Evolutionary conservation across 495 filamentous ascomycete genomes (phyloP).

Genomic region (Podospora pseudocomata): DNA sequence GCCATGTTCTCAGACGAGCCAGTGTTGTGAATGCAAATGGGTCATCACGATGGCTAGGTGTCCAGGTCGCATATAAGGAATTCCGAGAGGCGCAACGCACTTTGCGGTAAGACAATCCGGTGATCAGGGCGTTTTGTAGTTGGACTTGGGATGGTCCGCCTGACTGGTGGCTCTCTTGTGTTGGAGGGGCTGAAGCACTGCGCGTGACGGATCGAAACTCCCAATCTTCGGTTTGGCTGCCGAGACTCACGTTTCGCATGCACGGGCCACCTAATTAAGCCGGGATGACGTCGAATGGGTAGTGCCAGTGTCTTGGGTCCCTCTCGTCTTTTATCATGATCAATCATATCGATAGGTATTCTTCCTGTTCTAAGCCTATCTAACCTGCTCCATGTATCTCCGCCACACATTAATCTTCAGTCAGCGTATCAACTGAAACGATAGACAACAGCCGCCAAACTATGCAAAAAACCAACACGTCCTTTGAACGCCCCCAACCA

Average conservation of each 20-base stretch:
- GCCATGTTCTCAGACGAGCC: slow-evolving; percentile 43
- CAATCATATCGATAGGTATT: no score
- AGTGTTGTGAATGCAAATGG: slow-evolving; percentile 14
- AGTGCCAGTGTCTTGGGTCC: neutral
- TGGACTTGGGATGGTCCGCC: neutral
- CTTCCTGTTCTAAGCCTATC: no score
- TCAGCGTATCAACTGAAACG: neutral
- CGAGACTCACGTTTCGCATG: slow-evolving; percentile 19
- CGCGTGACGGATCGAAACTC: neutral
- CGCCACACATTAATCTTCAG: neutral
- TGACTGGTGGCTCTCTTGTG: neutral
- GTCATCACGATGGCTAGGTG: slow-evolving; percentile 29
- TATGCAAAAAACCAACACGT: neutral
- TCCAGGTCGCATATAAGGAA: slow-evolving; percentile 8
- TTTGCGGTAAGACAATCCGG: slow-evolving; percentile 4
- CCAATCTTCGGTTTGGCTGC: slow-evolving; percentile 10
- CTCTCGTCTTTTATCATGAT: neutral
- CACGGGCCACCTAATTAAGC: slow-evolving; percentile 13
- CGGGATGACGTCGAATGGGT: slow-evolving; percentile 6
- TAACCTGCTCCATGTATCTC: no score
- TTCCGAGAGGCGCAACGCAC: neutral
- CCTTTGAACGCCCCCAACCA: neutral
- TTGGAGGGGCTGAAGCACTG: neutral
- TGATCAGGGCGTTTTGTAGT: slow-evolving; percentile 11
- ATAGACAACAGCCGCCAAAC: neutral